Base-by-base conservation (phyloP, 345 rosid genomes). In the Salix purpurea region DNA sequence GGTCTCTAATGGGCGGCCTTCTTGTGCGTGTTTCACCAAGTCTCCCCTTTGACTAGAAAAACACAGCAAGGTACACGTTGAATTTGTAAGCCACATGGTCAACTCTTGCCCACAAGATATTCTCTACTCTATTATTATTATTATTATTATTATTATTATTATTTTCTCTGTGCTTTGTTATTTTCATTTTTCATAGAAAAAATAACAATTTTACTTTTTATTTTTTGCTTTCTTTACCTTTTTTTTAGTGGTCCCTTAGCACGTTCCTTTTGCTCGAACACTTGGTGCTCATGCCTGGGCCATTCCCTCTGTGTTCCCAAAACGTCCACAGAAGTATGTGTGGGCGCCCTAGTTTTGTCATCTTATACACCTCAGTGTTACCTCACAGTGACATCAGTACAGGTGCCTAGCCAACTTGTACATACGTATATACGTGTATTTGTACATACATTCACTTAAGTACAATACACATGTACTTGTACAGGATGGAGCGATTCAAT, bases 361-460 rank as follows among this genome's bases (percentile, higher is more conserved):
- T 76, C 73, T 69, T 52, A 9, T 7, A 13, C 73, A 72, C 82
- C 73, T 84, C 82, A 77, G 44, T 13, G 70, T 84, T 69, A 58
- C 74, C 48, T 82, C 84, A 84, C 50, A n/a, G 11, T 77, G 71
- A 75, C 83, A 64, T 86, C 83, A 78, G 65, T 21, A n/a, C 26
- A 1, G 9, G 26, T 8, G 62, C 26, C 15, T 26, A 37, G n/a
- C 69, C 12, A 60, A 2, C 13, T 5, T 26, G 11, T 24, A 23
- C 44, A 30, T 18, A 34, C 36, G 36, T 24, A 19, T 28, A 50
- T 6, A 26, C 58, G 60, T 21, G 52, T 50, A n/a, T 21, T 7
- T 15, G 32, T 71, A 16, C 39, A 16, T 16, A 16, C 8, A 69
- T 28, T 28, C 21, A 12, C 60, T 7, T 18, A 65, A 34, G 50